Base-by-base conservation (phyloP, 2,329 filamentous ascomycete species). In the Balansia obtecta region DNA sequence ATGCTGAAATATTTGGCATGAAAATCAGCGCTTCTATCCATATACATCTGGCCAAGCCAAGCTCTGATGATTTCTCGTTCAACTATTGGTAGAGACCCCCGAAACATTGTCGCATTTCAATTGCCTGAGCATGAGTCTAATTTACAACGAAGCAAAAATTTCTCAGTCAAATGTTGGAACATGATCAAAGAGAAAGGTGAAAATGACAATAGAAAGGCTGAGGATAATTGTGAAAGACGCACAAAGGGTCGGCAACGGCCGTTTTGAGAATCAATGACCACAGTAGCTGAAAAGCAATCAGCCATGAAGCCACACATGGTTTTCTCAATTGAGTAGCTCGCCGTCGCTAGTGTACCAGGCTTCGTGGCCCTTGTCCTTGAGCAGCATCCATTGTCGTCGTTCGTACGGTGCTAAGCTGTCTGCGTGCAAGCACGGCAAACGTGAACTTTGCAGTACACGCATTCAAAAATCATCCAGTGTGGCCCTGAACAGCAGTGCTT, bases 391-490 rank as follows among this genome's bases (percentile, higher is more conserved):
- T 20, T 34, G 7, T 15, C 10, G n/a, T 15, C 10, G 10, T 48
- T 42, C 33, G 33, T 16, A 37, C 18, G 9, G 12, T 41, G 41
- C 38, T 52, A 66, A 45, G 56, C 58, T 45, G 60, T 56, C 49
- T 76, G 69, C 45, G 73, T 72, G 62, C 82, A 85, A 27, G 71
- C 66, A 48, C 79, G 71, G 63, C 82, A 85, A 32, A 77, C 73
- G 65, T 84, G 80, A 47, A 83, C 67, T 63, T 81, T 80, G 75
- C 82, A 86, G 63, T 82, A 83, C 54, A 74, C 71, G 68, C 82
- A 86, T 64, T 85, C 79, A 56, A 77, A 85, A 59, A 86, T 85
- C 65, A 75, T 76, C 78, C 80, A 84, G 65, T 81, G 76, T 48
- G 80, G 80, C 1, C 80, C 81, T 2, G 75, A 77, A 53, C 79